phyloP scores from a whole-genome alignment of 2,329 filamentous ascomycete species.

The Trichoderma brevicompactum region DNA sequence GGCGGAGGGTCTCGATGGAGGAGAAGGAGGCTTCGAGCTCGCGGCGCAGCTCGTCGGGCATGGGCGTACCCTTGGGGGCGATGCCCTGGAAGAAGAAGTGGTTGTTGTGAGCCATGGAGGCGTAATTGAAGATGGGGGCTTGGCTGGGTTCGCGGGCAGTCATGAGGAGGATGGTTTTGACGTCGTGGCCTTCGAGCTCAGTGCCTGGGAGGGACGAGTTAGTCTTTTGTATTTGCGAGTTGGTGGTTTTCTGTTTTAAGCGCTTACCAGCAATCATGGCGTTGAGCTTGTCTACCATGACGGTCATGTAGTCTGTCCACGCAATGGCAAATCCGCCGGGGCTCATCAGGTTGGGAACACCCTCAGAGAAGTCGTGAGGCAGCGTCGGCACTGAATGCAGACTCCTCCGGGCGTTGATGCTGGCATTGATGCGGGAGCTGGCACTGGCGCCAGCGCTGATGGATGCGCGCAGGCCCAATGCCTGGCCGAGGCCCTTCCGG shows the following conservation, averaged over 20 bases:
- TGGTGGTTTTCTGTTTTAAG: too few relatives aligned
- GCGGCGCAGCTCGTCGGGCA: constrained; percentile 59
- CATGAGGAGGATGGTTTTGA: constrained; percentile 71
- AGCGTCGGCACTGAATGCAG: constrained; percentile 54
- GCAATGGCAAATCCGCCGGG: constrained; percentile 71
- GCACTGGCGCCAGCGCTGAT: constrained; percentile 31
- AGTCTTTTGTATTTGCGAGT: background rate
- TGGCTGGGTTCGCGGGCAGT: constrained; percentile 77
- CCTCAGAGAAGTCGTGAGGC: constrained; percentile 52
- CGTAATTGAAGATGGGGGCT: constrained; percentile 90
- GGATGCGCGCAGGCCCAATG: constrained; percentile 43
- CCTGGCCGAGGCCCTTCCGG: constrained; percentile 46
- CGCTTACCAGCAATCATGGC: constrained; percentile 69
- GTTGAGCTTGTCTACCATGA: constrained; percentile 78
- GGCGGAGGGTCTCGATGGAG: constrained; percentile 78
- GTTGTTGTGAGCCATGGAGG: constrained; percentile 95
- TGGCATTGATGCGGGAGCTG: constrained; percentile 3
- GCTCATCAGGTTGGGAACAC: constrained; percentile 73
- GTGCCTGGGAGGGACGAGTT: constrained; percentile 56
- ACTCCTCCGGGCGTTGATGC: constrained; percentile 42
- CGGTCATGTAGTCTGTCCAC: constrained; percentile 80
- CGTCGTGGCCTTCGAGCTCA: constrained; percentile 62
- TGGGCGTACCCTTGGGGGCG: constrained; percentile 50
- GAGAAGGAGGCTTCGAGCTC: constrained; percentile 75
- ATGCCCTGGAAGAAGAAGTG: constrained; percentile 74